A percentile compares a stretch with the other conserved stretches of the same genome.
Evolutionary conservation across 1,139 yeast species (phyloP).

Genomic region (Nakaseomyces uthaithaninus): DNA sequence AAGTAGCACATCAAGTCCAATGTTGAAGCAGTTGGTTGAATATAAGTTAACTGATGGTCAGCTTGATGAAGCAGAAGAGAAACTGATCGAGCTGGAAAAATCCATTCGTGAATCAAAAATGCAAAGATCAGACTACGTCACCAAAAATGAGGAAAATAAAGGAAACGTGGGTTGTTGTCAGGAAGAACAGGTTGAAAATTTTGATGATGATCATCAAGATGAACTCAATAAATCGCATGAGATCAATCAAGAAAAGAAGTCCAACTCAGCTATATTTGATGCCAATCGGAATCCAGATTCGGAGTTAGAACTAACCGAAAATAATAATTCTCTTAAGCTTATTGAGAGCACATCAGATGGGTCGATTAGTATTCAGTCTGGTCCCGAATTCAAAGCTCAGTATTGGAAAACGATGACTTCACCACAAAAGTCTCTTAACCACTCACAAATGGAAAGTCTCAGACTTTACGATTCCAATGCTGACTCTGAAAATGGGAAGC

Average conservation of each 20-base stretch:
- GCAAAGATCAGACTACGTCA: constrained; percentile 1
- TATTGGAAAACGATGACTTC: constrained; percentile 17
- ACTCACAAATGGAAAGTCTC: constrained; percentile 4
- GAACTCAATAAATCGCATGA: not conserved
- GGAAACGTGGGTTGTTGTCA: too few species aligned
- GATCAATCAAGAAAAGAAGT: not conserved
- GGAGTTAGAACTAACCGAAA: too few species aligned
- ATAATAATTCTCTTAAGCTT: not conserved
- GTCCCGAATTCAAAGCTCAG: not conserved
- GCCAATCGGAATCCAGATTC: not conserved
- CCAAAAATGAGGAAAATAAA: too few species aligned
- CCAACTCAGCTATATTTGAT: too few species aligned
- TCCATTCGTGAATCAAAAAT: not conserved
- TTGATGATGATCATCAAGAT: too few species aligned
- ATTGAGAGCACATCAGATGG: not conserved
- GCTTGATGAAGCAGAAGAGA: constrained; percentile 4
- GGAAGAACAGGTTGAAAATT: too few species aligned
- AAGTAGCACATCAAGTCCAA: constrained; percentile 10
- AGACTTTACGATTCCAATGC: constrained; percentile 1
- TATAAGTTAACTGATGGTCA: not conserved
- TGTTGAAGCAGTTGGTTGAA: constrained; percentile 8
- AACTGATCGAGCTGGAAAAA: constrained; percentile 4
- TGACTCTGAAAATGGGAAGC: not conserved
- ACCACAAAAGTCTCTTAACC: not conserved
- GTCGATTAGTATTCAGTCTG: not conserved